Base-by-base conservation (phyloP, 169 alveolate species). In the Theileria parva region DNA sequence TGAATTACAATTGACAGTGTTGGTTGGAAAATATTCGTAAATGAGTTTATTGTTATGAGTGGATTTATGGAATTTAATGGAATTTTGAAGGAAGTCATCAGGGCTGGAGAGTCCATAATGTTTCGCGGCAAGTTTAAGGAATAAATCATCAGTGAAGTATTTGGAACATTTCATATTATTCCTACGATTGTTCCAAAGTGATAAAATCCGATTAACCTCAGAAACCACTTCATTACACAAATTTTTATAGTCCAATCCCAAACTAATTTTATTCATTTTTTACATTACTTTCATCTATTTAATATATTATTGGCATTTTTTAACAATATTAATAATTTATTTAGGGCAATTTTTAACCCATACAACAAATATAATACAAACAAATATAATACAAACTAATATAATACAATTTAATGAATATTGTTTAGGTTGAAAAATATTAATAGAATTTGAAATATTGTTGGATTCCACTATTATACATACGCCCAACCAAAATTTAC, bases 41-140 rank as follows among this genome's bases (percentile, higher is more conserved):
- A 44, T 44, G 8, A 44, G 53, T 44, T 44, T 44, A 44, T 44
- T 44, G 15, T 44, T 44, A 44, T 8, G 12, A 13, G 53, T 44
- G 17, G 53, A 44, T 44, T 44, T 44, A 44, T 44, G 53, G 12
- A 44, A 44, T 44, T 44, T 44, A 44, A 44, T 44, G 53, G 53
- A 44, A 44, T 44, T 44, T 11, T 44, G 17, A 4, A 44, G 53
- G 17, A 44, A 44, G 8, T 44, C 53, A 44, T 44, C 53, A 44
- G 53, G 53, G 8, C 17, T 8, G 17, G 12, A 11, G 17, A 44
- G 12, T 44, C 91, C 91, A 8, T 71, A 84, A 68, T 85, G 91
- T 19, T 78, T 60, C 21, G 91, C 67, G 0, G 91, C 91, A 44
- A 85, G 72, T 13, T 70, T 67, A 55, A 78, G 34, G 15, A 73